These are phyloP conservation scores for Penicillium capsulatum DNA, from an alignment of 2,329 filamentous ascomycete genomes.

Conservation along the genomic window DNA sequence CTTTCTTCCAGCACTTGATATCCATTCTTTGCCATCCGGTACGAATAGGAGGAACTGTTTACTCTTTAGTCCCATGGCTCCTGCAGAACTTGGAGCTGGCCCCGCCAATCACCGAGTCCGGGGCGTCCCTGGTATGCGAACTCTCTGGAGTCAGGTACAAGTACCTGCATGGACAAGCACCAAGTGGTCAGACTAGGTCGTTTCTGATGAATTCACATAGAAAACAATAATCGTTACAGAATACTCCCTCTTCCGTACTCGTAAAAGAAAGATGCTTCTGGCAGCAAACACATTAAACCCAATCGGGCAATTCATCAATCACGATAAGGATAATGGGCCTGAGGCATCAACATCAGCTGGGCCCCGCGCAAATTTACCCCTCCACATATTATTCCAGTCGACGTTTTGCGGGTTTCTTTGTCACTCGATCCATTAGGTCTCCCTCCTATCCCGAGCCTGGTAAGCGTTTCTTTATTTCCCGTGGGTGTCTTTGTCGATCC, in stretches of 20 bases:
- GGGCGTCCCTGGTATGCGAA: constrained; percentile 11
- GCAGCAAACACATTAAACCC: no score
- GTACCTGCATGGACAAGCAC: no score
- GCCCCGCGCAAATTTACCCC: constrained; percentile 34
- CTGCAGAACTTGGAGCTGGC: constrained; percentile 22
- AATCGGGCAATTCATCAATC: no score
- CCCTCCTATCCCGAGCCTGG: not conserved
- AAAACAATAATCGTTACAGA: no score
- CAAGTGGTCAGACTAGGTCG: no score
- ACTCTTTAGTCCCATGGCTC: constrained; percentile 19
- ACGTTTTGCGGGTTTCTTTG: constrained; percentile 1
- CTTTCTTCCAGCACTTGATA: not conserved
- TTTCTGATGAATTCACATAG: not conserved
- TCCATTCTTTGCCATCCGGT: not conserved
- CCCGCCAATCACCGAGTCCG: constrained; percentile 9
- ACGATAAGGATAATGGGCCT: no score
- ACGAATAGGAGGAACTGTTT: constrained; percentile 1
- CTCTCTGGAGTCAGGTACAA: not conserved
- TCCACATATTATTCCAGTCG: constrained; percentile 22
- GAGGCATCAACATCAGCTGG: constrained; percentile 25
- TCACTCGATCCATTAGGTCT: not conserved
- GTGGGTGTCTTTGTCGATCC: no score
- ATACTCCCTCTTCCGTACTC: no score
- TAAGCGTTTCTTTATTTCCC: not conserved
- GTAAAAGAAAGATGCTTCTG: no score